phyloP scores from a whole-genome alignment of 768 basidiomycete species.

The Suillus clintonianus region DNA sequence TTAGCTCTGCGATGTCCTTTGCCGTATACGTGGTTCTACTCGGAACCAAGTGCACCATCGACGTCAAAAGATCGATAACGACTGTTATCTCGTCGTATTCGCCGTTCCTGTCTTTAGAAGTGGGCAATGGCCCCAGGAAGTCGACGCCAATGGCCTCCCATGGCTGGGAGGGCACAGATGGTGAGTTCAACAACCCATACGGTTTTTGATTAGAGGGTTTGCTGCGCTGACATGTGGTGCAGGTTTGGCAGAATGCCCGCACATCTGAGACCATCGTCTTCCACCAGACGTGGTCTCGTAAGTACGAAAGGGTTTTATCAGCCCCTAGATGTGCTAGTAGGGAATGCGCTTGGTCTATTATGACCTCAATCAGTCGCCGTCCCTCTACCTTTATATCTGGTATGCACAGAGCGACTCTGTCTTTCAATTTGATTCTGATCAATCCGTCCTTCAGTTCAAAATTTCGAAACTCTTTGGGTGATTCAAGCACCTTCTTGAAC shows the following conservation, averaged over 20 bases:
- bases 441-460: conserved; percentile 25
- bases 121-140: conserved; percentile 36
- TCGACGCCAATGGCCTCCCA: conserved; percentile 43
- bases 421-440: conserved; percentile 12
- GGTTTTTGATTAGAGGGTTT: too few species aligned
- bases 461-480: conserved; percentile 24
- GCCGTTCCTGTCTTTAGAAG: too few species aligned
- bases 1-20: conserved; percentile 34
- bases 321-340: conserved; percentile 40
- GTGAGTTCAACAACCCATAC: too few species aligned
- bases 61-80: conserved; percentile 11
- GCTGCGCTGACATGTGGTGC: neutral
- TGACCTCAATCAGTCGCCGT: conserved; percentile 26
- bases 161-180: conserved; percentile 19
- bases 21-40: conserved; percentile 29
- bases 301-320: conserved; percentile 33
- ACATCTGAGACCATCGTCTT: conserved; percentile 33
- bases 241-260: conserved; percentile 22
- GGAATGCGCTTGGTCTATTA: conserved; percentile 41
- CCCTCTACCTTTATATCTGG: conserved; percentile 15
- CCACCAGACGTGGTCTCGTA: conserved; percentile 43
- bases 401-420: conserved; percentile 21
- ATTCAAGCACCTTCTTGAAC: conserved; percentile 14
- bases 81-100: too few species aligned
- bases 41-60: conserved; percentile 27